Base-by-base conservation (phyloP, 2,329 filamentous ascomycete species). In the Macrophomina phaseolina region DNA sequence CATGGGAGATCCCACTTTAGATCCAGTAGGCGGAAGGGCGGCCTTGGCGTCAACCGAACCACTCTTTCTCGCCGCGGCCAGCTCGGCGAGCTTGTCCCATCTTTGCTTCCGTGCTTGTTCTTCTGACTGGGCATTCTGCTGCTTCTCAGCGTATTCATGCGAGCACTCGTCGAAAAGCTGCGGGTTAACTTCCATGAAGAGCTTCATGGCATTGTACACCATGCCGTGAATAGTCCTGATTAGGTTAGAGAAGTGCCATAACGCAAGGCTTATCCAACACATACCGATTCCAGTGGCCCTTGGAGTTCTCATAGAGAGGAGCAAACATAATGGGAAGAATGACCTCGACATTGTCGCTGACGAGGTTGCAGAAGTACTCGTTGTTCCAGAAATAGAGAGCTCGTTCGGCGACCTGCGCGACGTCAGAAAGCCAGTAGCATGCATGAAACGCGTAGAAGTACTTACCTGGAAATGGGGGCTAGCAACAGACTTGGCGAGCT, bases 321-420 rank as follows among this genome's bases (percentile, higher is more conserved):
- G 94, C 94, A 81, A 99, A 99, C 95, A 99, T 99, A 77, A 99
- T 99, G 3, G 95, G 95, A 52, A 99, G 85, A 73, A 99, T 99
- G 55, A 97, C 94, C 75, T 98, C 94, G 65, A 99, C 95, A 74
- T 99, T 99, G 81, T 99, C 95, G 83, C 94, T 97, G 72, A 99
- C 95, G 67, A 99, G 85, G 76, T 98, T 99, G 85, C 95, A 99
- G 82, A 99, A 99, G 79, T 99, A 99, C 79, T 99, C 95, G 76
- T 99, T 99, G 85, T 99, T 99, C 95, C 95, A 99, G 83, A 99
- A 99, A 82, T 99, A 99, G 34, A 99, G 86, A 5, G 95, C 95
- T 71, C 95, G 89, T 82, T 99, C 95, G 18, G 95, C 95, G 67
- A 99, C 95, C 86, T 89, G 69, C 40, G 23, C n/a, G 2, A 3